Evolutionary conservation across 495 filamentous ascomycete genomes (phyloP).

Genomic region (Haplographium delicatum): DNA sequence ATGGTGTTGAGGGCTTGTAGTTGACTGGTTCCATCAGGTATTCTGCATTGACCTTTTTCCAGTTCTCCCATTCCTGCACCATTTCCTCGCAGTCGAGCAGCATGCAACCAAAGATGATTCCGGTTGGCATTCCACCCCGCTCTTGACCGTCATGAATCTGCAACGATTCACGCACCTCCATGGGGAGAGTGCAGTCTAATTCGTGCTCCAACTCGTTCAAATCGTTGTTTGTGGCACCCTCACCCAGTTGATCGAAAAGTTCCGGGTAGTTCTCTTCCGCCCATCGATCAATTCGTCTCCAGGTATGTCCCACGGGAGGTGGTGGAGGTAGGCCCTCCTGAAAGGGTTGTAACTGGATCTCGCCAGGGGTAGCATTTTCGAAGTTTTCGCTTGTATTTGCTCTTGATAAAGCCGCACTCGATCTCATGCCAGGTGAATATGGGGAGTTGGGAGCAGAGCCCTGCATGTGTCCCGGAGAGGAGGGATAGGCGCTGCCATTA

Average conservation of each 20-base stretch:
- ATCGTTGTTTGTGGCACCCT: slow-evolving; percentile 88
- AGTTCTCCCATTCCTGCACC: slow-evolving; percentile 95
- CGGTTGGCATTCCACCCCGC: slow-evolving; percentile 83
- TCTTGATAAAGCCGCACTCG: slow-evolving; percentile 55
- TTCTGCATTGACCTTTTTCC: slow-evolving; percentile 87
- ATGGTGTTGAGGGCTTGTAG: slow-evolving; percentile 50
- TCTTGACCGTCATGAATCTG: slow-evolving; percentile 94
- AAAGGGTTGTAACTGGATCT: slow-evolving; percentile 97
- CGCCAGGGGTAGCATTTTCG: slow-evolving; percentile 62
- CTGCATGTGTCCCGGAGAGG: slow-evolving; percentile 47
- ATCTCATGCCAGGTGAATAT: slow-evolving; percentile 89
- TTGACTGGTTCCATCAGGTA: slow-evolving; percentile 59
- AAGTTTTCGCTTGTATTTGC: slow-evolving; percentile 56
- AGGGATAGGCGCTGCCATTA: slow-evolving; percentile 38
- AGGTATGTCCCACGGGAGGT: slow-evolving; percentile 82
- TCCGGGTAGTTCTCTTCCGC: slow-evolving; percentile 92
- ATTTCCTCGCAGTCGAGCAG: slow-evolving; percentile 98
- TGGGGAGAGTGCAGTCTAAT: slow-evolving; percentile 87
- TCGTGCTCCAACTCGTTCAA: slow-evolving; percentile 96
- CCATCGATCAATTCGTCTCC: slow-evolving; percentile 92
- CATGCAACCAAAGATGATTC: slow-evolving; percentile 91
- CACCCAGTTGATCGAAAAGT: slow-evolving; percentile 85
- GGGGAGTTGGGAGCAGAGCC: slow-evolving; percentile 61
- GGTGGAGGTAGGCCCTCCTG: slow-evolving; percentile 84
- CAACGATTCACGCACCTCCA: slow-evolving; percentile 90